Evolutionary conservation across 371 early-diverging fungal genomes (phyloP), one percentile per base, ranked within the genome.

Genomic region (Lichtheimia corymbifera): DNA sequence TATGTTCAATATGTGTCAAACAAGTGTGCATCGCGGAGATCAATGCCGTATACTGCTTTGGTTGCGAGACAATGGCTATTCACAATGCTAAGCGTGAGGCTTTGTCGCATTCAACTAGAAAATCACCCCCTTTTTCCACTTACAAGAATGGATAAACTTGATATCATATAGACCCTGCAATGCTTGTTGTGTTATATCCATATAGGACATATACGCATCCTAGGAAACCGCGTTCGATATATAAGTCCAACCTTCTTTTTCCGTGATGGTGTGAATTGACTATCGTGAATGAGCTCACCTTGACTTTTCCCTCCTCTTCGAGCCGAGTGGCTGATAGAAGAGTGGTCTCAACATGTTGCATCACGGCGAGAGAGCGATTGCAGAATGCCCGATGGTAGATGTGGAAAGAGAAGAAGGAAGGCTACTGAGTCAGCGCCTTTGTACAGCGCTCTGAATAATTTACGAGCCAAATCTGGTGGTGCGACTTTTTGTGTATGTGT

Each of bases 131-230:
- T 15, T 35, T 15, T 54, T 27, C 1, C 15, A 44, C 67, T 71
- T 70, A 81, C 82, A 70, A 44, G 79, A 70, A 71, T 72, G 79
- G 51, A 81, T 73, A 66, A 81, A 81, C 57, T 76, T 78, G 40
- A 71, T 67, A 27, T 73, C 77, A 24, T 71, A 58, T 9, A 80
- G 64, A 53, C 66, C 55, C 44, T 69, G 44, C 27, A 80, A 55
- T 14, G 80, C 70, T 18, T 56, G 60, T 64, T 80, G 68, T 14
- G 67, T 68, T 13, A 65, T 51, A 22, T 55, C 35, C 27, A 74
- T 64, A 58, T 71, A 76, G 44, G 73, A 55, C 50, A 76, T 67
- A 59, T 80, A 80, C 15, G 80, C 80, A 45, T 80, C 80, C 80
- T 80, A 62, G 11, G 14, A 13, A 40, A 53, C 42, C 28, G 45